Evolutionary conservation across 2,329 filamentous ascomycete genomes (phyloP), one percentile per base, ranked within the genome.

Genomic region (Alternaria triticimaculans): DNA sequence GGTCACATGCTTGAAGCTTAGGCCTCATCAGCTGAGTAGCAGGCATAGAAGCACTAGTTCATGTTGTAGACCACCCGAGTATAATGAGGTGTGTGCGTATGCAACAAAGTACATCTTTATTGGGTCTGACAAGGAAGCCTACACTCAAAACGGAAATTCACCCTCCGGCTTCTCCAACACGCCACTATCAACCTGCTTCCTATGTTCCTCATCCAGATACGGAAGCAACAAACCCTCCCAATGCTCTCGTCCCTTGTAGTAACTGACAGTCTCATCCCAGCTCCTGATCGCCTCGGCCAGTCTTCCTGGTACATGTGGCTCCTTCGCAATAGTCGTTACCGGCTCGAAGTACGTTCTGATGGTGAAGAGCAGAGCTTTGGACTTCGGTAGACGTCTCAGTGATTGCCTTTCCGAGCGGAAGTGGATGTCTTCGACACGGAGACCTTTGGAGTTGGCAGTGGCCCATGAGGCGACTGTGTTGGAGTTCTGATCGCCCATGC

Each of bases 281-380:
- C 51, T 26, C 7, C 49, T 21, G 5, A 55, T 54, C 18, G 41
- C 49, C 15, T 59, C 48, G 7, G 25, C 28, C 57, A 59, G 15
- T 54, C 37, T 26, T 25, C 49, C 57, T 18, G 49, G 57, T 11
- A 57, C 44, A 49, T 57, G 55, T 8, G 55, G 55, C n/a, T 57
- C 55, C 26, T 49, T 57, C 15, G n/a, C 55, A 12, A 57, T 57
- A 1, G 55, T 57, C 6, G 44, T 57, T 2, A 49, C 55, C 8
- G 55, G 55, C 55, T 57, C 55, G 25, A 57, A 57, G 28, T 57
- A 57, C 9, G 55, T 57, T 4, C 44, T 21, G 21, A 57, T 49
- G 5, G 44, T 57, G 18, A 57, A 57, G 7, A 57, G 55, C 2
- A 57, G 20, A 25, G 55, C 44, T 15, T 57, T 49, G 4, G 55